These are phyloP conservation scores for Geotrichum siamense DNA, from an alignment of 1,139 yeast species.

Conservation along the genomic window DNA sequence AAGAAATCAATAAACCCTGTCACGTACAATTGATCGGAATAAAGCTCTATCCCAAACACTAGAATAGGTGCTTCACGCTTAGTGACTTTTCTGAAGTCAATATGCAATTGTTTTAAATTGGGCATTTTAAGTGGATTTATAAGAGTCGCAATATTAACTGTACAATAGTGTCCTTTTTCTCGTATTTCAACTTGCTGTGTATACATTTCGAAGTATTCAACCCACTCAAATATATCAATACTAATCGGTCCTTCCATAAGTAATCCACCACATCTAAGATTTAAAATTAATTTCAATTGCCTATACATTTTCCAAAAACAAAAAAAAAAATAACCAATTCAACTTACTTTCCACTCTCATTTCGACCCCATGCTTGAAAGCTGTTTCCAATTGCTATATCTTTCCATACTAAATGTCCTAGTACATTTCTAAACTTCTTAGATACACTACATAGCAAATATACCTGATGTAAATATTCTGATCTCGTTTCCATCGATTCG, in stretches of 20 bases:
- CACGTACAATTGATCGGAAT: neutral
- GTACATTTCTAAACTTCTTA: neutral
- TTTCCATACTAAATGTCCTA: slow-evolving; percentile 1
- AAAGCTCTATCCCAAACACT: neutral
- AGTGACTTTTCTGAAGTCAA: neutral
- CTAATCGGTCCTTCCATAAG: neutral
- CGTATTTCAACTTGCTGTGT: neutral
- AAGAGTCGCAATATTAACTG: neutral
- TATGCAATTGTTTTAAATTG: neutral
- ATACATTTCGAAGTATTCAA: neutral
- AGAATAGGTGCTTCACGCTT: neutral
- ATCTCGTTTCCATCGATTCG: neutral
- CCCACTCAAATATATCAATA: slow-evolving; percentile 1
- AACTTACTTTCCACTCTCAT: neutral
- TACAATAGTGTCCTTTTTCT: neutral
- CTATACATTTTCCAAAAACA: neutral
- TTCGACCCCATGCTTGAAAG: neutral
- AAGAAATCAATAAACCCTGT: slow-evolving; percentile 4
- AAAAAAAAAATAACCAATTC: neutral
- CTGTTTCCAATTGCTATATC: neutral
- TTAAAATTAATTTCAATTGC: neutral
- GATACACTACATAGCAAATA: neutral
- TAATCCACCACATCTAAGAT: neutral
- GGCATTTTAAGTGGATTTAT: slow-evolving; percentile 3
- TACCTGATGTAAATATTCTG: neutral